Evolutionary conservation across 768 basidiomycete genomes (phyloP).

Genomic region (Boletus fagicola): DNA sequence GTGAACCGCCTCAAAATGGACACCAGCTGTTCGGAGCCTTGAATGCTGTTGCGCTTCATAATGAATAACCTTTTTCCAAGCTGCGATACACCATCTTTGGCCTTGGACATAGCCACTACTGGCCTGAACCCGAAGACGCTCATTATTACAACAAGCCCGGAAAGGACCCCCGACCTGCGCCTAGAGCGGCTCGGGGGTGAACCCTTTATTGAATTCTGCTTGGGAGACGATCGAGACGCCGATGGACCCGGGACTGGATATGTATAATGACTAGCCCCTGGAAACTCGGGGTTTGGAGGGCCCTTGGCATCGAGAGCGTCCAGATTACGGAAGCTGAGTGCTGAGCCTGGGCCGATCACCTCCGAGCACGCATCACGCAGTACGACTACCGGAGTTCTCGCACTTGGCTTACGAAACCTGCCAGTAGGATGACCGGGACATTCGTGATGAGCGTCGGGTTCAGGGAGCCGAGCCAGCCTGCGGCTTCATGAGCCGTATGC

Average conservation of each 20-base stretch:
- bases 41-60: constrained; percentile 53
- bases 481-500: constrained; percentile 97
- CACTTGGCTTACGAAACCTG: constrained; percentile 64
- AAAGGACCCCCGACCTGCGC: constrained; percentile 80
- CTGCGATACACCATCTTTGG: too few relatives aligned
- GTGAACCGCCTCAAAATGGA: too few relatives aligned
- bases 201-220: constrained; percentile 49
- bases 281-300: too few relatives aligned
- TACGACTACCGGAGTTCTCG: too few relatives aligned
- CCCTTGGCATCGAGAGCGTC: too few relatives aligned
- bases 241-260: too few relatives aligned
- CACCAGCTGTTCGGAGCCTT: constrained; percentile 27
- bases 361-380: constrained; percentile 44
- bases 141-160: constrained; percentile 97
- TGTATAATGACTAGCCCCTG: too few relatives aligned
- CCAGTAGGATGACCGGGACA: constrained; percentile 97
- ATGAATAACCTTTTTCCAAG: constrained; percentile 42
- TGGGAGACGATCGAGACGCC: too few relatives aligned
- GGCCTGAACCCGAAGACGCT: constrained; percentile 93
- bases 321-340: too few relatives aligned
- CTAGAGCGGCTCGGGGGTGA: constrained; percentile 78
- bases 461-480: constrained; percentile 95
- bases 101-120: constrained; percentile 93
- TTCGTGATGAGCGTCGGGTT: constrained; percentile 90
- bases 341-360: too few relatives aligned